Conservation (phyloP, 2,329 filamentous ascomycete species). For the Botrytis medusae region DNA sequence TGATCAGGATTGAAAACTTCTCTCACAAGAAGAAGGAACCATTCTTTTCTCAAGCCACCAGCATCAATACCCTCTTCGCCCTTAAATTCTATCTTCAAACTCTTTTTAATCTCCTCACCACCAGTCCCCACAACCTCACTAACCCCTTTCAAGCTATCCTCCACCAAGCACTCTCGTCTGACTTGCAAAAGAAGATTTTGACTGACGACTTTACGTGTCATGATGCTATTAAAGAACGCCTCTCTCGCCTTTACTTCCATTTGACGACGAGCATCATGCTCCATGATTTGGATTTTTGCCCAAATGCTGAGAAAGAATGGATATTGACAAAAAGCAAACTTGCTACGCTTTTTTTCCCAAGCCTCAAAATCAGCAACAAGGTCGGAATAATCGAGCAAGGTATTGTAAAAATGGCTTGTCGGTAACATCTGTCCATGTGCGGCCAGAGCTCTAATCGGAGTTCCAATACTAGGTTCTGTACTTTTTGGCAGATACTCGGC, state of each 20-base stretch:
- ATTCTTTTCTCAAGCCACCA: conserved; percentile 87
- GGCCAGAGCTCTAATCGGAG: conserved; percentile 36
- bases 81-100: conserved; percentile 77
- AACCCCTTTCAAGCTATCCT: conserved; percentile 82
- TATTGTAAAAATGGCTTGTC: conserved; percentile 85
- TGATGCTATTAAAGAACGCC: conserved; percentile 86
- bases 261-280: conserved; percentile 82
- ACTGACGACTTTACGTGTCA: conserved; percentile 70
- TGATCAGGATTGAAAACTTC: conserved; percentile 91
- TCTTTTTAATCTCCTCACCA: conserved; percentile 86
- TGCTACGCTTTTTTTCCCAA: conserved; percentile 74
- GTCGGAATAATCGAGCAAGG: conserved; percentile 82
- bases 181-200: conserved; percentile 78
- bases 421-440: conserved; percentile 68
- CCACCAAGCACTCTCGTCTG: conserved; percentile 80
- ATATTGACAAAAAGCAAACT: conserved; percentile 89
- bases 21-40: conserved; percentile 84
- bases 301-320: conserved; percentile 90
- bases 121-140: conserved; percentile 80
- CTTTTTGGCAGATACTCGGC: conserved; percentile 1
- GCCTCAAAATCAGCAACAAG: conserved; percentile 81
- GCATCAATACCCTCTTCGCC: conserved; percentile 92
- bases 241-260: conserved; percentile 88
- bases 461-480: conserved; percentile 12
- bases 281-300: conserved; percentile 86